Percentiles rank a stretch among this genome's conserved stretches.
Conservation (phyloP, 768 basidiomycete species). For the Pulveroboletus frians region DNA sequence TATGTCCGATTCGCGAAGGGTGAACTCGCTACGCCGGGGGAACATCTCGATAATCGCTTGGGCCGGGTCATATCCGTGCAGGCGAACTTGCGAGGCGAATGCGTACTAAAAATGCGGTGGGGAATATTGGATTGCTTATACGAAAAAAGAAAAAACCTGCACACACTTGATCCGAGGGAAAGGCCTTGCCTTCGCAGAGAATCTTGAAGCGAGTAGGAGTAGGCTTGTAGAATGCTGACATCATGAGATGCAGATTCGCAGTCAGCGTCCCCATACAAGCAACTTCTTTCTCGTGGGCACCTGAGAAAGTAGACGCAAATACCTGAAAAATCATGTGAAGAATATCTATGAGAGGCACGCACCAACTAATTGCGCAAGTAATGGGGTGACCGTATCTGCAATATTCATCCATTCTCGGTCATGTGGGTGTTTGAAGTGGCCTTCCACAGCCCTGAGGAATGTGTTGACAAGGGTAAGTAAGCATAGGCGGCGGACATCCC, state of each 20-base stretch:
- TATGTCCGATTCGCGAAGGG: constrained; percentile 86
- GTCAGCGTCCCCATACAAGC: constrained; percentile 95
- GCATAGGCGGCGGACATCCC: constrained; percentile 7
- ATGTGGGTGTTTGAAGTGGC: constrained; percentile 88
- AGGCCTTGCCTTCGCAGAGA: constrained; percentile 88
- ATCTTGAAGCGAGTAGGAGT: constrained; percentile 84
- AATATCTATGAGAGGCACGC: constrained; percentile 24
- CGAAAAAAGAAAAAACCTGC: constrained; percentile 4
- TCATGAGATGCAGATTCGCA: constrained; percentile 91
- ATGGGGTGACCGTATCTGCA: constrained; percentile 63
- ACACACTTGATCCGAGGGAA: constrained; percentile 92
- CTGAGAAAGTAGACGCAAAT: constrained; percentile 38
- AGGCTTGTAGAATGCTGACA: constrained; percentile 91
- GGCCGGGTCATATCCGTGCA: constrained; percentile 73
- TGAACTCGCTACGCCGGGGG: constrained; percentile 81
- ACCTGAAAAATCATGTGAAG: constrained; percentile 5
- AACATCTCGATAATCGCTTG: constrained; percentile 71
- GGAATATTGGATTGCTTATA: constrained; percentile 12
- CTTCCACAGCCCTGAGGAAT: constrained; percentile 66
- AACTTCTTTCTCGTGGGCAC: constrained; percentile 84
- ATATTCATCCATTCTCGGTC: constrained; percentile 78
- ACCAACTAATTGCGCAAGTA: constrained; percentile 83
- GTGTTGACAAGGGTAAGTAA: constrained; percentile 1
- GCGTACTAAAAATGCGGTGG: constrained; percentile 64
- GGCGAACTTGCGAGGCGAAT: constrained; percentile 82